Evolutionary conservation across 441 rosid species (phyloP).

Genomic region (Arabidopsis lyrata): DNA sequence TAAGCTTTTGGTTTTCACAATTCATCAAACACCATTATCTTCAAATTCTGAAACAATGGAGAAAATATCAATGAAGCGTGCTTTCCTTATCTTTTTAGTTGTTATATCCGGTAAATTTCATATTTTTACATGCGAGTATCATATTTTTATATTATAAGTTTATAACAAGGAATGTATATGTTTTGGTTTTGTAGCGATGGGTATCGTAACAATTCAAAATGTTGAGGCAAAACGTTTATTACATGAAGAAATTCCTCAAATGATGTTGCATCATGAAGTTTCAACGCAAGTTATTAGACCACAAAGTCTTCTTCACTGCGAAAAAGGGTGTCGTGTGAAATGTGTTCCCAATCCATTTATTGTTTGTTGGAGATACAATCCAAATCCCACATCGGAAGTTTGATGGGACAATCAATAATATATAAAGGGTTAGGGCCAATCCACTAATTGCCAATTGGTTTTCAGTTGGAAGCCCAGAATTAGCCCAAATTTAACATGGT

Average conservation of each 20-base stretch:
- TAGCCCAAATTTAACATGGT: too few species aligned
- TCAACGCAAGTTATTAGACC: not conserved
- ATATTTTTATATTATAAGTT: too few species aligned
- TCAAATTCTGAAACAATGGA: not conserved
- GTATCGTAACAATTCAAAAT: not conserved
- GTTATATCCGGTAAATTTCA: constrained; percentile 26
- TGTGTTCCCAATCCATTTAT: not conserved
- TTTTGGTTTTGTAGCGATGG: constrained; percentile 13
- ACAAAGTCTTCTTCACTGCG: not conserved
- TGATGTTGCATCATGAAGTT: not conserved
- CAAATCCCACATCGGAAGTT: too few species aligned
- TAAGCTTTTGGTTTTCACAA: not conserved
- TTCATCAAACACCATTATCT: not conserved
- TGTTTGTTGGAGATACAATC: too few species aligned
- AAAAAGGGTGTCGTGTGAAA: not conserved
- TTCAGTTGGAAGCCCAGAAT: too few species aligned
- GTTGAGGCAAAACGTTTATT: constrained; percentile 17
- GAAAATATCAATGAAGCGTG: constrained; percentile 22
- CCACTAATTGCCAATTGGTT: too few species aligned
- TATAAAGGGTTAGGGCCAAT: too few species aligned
- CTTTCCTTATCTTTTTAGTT: not conserved
- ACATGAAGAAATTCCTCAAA: not conserved
- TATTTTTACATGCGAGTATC: too few species aligned
- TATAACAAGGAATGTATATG: too few species aligned
- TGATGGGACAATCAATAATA: too few species aligned